A percentile compares a stretch with the other conserved stretches of the same genome.
These are phyloP conservation scores for Ceratocystis eucalypticola DNA, from an alignment of 2,329 filamentous ascomycete species.

Conservation along the genomic window DNA sequence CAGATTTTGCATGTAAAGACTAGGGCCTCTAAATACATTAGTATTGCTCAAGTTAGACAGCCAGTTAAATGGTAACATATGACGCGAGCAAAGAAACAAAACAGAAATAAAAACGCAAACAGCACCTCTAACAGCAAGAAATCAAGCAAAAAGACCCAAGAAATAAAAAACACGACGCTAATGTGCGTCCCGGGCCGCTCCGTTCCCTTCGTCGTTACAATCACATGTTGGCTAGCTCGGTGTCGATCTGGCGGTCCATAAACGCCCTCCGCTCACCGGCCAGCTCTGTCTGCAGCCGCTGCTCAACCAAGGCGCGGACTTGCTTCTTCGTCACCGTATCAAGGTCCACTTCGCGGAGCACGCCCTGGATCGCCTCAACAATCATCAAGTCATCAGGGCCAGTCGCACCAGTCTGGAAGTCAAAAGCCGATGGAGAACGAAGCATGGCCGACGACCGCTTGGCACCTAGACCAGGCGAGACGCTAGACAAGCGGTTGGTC, in stretches of 20 bases:
- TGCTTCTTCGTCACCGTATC: slow-evolving; percentile 99
- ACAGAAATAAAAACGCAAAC: slow-evolving; percentile 1
- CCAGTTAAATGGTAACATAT: neutral
- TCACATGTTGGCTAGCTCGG: slow-evolving; percentile 83
- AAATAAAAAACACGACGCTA: slow-evolving; percentile 5
- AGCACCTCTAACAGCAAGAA: slow-evolving; percentile 7
- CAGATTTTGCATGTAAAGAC: no score
- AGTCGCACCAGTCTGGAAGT: slow-evolving; percentile 42
- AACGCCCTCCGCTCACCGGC: slow-evolving; percentile 75
- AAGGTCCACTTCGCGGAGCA: slow-evolving; percentile 76
- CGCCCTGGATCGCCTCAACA: slow-evolving; percentile 68
- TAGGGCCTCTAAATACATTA: neutral
- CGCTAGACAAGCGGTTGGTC: slow-evolving; percentile 35
- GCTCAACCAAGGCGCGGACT: slow-evolving; percentile 78
- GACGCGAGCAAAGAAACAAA: neutral
- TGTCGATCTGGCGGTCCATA: slow-evolving; percentile 85
- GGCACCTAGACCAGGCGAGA: slow-evolving; percentile 33
- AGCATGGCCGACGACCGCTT: slow-evolving; percentile 31
- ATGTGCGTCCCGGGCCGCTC: neutral
- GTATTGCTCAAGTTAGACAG: neutral
- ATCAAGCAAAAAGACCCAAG: slow-evolving; percentile 10
- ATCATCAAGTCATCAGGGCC: slow-evolving; percentile 72
- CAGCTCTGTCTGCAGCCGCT: slow-evolving; percentile 80
- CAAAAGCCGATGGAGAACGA: slow-evolving; percentile 41
- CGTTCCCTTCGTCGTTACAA: neutral